Base-by-base conservation (phyloP, 441 rosid genomes). In the Erodium texanum region DNA sequence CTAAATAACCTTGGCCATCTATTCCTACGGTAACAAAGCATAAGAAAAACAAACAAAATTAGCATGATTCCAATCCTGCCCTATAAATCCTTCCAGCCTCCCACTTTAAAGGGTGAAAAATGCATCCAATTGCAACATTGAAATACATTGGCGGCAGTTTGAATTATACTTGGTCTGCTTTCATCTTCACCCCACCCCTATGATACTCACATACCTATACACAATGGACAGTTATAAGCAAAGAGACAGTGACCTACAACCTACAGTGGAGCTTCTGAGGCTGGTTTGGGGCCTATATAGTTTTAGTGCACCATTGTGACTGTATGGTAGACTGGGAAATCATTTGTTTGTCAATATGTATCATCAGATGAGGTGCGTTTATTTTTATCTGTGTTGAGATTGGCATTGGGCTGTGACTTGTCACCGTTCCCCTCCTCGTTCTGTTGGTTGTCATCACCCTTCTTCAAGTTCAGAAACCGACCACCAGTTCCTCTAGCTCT, bases 341-440 rank as follows among this genome's bases (percentile, higher is more conserved):
- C 32, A 65, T 64, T 74, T 62, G 29, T 3, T 8, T 63, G 70
- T 85, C 80, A 83, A 67, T 84, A 79, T 68, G 78, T 66, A 69
- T 79, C 83, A 68, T 81, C 81, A 3, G 83, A 71, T 69, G 85
- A 70, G 65, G 84, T 73, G 36, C 68, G 74, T 50, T 82, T 83
- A 16, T 64, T 75, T 77, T 80, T 83, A 76, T 86, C 84, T 0
- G 81, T 74, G 81, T 79, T 85, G 73, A 83, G 87, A 79, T 86
- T 83, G 76, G 85, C 77, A 68, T 82, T 77, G 72, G 85, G 80
- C 72, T 82, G 90, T 67, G 90, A 83, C 76, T 82, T 79, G 70
- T 82, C 87, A 58, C 72, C 82, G 10, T 87, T 79, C 62, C 78
- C 77, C 64, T 54, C 82, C 72, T 78, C 92, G 34, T 76, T 77